phyloP scores from a whole-genome alignment of 2,329 filamentous ascomycete species.

The Drechslerella dactyloides region DNA sequence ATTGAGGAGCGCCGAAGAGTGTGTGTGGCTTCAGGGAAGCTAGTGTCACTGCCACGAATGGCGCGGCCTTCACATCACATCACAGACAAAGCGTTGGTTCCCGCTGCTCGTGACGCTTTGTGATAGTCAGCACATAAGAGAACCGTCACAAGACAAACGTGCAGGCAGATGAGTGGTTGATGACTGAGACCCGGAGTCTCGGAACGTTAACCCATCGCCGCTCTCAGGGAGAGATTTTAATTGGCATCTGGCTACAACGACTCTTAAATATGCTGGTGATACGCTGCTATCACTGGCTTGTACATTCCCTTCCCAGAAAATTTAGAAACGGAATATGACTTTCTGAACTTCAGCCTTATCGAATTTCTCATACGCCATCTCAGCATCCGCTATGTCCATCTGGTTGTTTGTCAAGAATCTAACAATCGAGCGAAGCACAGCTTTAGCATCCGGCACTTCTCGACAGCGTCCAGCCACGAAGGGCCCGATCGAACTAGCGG shows the following conservation, averaged over 20 bases:
- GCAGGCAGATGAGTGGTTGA: conserved; percentile 17
- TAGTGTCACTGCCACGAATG: conserved; percentile 50
- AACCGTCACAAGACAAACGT: conserved; percentile 29
- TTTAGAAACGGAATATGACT: conserved; percentile 59
- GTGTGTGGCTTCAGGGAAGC: conserved; percentile 45
- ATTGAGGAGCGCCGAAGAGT: conserved; percentile 16
- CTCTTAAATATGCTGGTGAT: conserved; percentile 12
- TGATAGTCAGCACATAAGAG: conserved; percentile 18
- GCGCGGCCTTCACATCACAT: conserved; percentile 30
- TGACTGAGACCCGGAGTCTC: conserved; percentile 8
- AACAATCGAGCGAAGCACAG: not conserved
- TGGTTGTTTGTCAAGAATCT: conserved; percentile 65
- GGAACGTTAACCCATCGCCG: conserved; percentile 37
- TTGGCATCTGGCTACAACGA: conserved; percentile 31
- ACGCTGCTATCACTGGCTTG: conserved; percentile 27
- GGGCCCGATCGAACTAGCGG: not conserved
- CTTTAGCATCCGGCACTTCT: conserved; percentile 16
- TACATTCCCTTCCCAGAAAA: conserved; percentile 45
- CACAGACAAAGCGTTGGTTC: conserved; percentile 12
- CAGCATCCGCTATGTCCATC: conserved; percentile 62
- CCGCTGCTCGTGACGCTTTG: conserved; percentile 15
- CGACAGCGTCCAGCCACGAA: conserved; percentile 3
- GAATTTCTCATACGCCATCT: conserved; percentile 64
- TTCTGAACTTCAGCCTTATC: conserved; percentile 65
- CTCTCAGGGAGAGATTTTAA: conserved; percentile 27